Evolutionary conservation across 2,329 filamentous ascomycete species (phyloP), one percentile per base, ranked within the genome.

Genomic region (Penicillium verrucosum): DNA sequence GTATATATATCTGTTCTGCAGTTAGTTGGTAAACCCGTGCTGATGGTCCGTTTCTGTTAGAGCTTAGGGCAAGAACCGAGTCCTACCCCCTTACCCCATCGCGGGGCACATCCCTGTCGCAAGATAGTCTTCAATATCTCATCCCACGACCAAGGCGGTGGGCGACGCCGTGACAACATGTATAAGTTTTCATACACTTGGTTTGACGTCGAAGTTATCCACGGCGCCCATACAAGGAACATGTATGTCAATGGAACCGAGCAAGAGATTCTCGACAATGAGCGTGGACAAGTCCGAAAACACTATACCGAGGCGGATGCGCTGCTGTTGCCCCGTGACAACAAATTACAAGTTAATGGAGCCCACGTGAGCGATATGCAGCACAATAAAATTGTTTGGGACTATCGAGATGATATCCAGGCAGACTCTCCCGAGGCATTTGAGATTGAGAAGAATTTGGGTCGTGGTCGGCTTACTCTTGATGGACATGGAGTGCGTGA

Each of bases 201-300:
- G 74, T 76, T 76, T 54, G 72, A 76, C 44, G 63, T 63, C 1
- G 71, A 74, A 50, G 57, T 73, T 6, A 65, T 73, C 18, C 68
- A 49, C 23, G 59, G 51, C 1, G 65, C 68, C 21, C 63, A 72
- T 27, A 54, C 52, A n/a, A 52, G 37, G 32, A 60, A 61, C 9
- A 61, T 63, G 58, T 63, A 66, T 29, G 45, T 40, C 30, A 47
- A 65, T 14, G 52, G 61, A 8, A 48, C 34, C 3, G 54, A 62
- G 21, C 58, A 59, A 46, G 57, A 57, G n/a, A 49, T 65, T 10
- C 47, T 64, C 12, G 52, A 60, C 1, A 60, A 61, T 30, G 60
- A 63, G 38, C 52, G 56, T 12, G 57, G 54, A 8, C 54, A 60
- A 36, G 51, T 51, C 2, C 43, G 46, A 12, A 60, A 53, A 37